Percentiles rank a stretch among this genome's conserved stretches.
phyloP scores from a whole-genome alignment of 352 stramenopile genomes.

The Peronospora belbahrii region DNA sequence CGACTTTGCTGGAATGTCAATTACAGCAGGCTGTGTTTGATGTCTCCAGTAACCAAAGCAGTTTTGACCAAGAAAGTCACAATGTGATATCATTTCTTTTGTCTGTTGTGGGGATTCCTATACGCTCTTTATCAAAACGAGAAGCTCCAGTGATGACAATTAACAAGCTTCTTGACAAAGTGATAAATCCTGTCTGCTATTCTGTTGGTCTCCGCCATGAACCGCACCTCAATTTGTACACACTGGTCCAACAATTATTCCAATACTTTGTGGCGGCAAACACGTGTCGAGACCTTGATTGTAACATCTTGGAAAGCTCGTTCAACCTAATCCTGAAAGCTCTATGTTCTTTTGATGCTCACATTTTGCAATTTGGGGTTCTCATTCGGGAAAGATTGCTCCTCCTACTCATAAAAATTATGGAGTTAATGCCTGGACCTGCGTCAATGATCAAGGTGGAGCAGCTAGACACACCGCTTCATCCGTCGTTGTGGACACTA shows the following conservation, averaged over 20 bases:
- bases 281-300: not conserved
- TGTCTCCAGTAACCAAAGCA: slow-evolving; percentile 10
- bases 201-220: not conserved
- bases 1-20: slow-evolving; percentile 13
- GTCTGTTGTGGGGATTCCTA: slow-evolving; percentile 12
- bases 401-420: slow-evolving; percentile 22
- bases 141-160: slow-evolving; percentile 3
- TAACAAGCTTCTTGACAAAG: slow-evolving; percentile 5
- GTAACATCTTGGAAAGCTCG: slow-evolving; percentile 3
- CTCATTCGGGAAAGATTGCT: slow-evolving; percentile 25
- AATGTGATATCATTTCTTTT: slow-evolving; percentile 23
- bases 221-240: slow-evolving; percentile 12
- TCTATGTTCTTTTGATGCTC: not conserved
- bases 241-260: slow-evolving; percentile 11
- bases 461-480: not conserved
- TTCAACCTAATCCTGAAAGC: slow-evolving; percentile 4
- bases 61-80: slow-evolving; percentile 23
- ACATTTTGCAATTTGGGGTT: not conserved
- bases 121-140: not conserved
- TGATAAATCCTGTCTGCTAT: slow-evolving; percentile 13
- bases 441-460: slow-evolving; percentile 7
- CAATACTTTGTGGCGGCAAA: slow-evolving; percentile 4
- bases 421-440: slow-evolving; percentile 16
- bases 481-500: slow-evolving; percentile 15
- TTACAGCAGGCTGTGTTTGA: slow-evolving; percentile 19